These are phyloP conservation scores for Echria macrotheca DNA, from an alignment of 495 filamentous ascomycete genomes.

Conservation along the genomic window DNA sequence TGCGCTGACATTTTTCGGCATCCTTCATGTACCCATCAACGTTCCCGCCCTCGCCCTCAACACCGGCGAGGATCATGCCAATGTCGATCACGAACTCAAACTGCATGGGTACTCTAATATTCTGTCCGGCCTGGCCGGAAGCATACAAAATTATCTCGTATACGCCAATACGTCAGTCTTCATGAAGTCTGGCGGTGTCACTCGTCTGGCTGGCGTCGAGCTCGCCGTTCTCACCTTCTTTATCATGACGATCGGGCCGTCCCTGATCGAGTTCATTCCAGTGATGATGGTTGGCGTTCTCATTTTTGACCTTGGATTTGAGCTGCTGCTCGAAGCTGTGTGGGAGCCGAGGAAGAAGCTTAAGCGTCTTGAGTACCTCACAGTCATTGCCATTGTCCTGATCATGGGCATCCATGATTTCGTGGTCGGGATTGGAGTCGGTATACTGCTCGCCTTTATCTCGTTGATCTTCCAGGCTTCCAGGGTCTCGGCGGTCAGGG, in stretches of 20 bases:
- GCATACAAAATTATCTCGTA: constrained; percentile 96
- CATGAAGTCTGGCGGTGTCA: constrained; percentile 83
- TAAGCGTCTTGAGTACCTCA: constrained; percentile 79
- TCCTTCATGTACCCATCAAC: constrained; percentile 97
- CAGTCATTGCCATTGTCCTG: constrained; percentile 85
- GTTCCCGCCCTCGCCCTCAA: constrained; percentile 87
- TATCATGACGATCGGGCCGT: constrained; percentile 77
- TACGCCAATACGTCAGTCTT: constrained; percentile 96
- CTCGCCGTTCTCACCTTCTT: constrained; percentile 74
- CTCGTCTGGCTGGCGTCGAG: constrained; percentile 78
- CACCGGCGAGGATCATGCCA: constrained; percentile 82
- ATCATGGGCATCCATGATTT: constrained; percentile 98
- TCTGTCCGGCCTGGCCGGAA: constrained; percentile 76
- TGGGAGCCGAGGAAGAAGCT: constrained; percentile 84
- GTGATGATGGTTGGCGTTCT: constrained; percentile 94
- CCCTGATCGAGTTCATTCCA: constrained; percentile 87
- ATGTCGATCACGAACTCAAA: constrained; percentile 87
- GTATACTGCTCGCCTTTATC: constrained; percentile 86
- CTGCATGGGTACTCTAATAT: constrained; percentile 91
- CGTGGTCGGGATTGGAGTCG: constrained; percentile 84
- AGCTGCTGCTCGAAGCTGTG: constrained; percentile 80
- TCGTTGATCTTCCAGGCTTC: constrained; percentile 89
- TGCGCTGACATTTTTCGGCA: constrained; percentile 93
- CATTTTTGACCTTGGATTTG: constrained; percentile 91
- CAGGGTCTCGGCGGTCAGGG: constrained; percentile 77